A percentile compares a stretch with the other conserved stretches of the same genome.
These are phyloP conservation scores for Marchantia paleacea DNA, from an alignment of 225 moss, liverwort and hornwort species.

Conservation along the genomic window DNA sequence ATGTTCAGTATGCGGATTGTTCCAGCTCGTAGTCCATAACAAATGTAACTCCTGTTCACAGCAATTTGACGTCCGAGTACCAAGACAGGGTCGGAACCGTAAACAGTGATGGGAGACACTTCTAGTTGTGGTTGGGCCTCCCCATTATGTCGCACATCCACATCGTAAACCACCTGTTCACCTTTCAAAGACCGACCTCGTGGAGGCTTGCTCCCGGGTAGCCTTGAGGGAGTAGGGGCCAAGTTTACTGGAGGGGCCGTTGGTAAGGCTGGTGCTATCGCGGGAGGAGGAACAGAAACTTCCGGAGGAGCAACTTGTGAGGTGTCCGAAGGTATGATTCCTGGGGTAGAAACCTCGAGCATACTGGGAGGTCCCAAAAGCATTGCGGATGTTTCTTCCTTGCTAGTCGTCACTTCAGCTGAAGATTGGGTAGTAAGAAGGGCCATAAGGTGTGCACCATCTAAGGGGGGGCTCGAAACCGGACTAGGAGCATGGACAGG, in stretches of 20 bases:
- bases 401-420: slow-evolving; percentile 54
- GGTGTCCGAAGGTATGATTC: slow-evolving; percentile 30
- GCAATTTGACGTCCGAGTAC: slow-evolving; percentile 85
- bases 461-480: slow-evolving; percentile 64
- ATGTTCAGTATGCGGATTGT: slow-evolving; percentile 85
- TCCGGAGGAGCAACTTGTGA: slow-evolving; percentile 48
- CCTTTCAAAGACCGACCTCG: slow-evolving; percentile 70
- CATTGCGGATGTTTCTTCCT: slow-evolving; percentile 50
- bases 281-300: slow-evolving; percentile 73
- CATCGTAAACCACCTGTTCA: slow-evolving; percentile 65
- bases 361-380: slow-evolving; percentile 51
- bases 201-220: slow-evolving; percentile 52
- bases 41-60: slow-evolving; percentile 75
- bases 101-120: slow-evolving; percentile 67
- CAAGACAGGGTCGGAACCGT: slow-evolving; percentile 68
- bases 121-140: slow-evolving; percentile 71
- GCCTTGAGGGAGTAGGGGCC: slow-evolving; percentile 53
- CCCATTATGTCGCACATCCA: slow-evolving; percentile 67
- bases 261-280: slow-evolving; percentile 71
- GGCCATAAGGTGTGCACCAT: slow-evolving; percentile 92
- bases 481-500: slow-evolving; percentile 46
- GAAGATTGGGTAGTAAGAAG: slow-evolving; percentile 74
- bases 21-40: slow-evolving; percentile 81
- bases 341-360: slow-evolving; percentile 50
- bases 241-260: slow-evolving; percentile 76